Evolutionary conservation across 495 filamentous ascomycete genomes (phyloP).

Genomic region (Oidiodendron maius): DNA sequence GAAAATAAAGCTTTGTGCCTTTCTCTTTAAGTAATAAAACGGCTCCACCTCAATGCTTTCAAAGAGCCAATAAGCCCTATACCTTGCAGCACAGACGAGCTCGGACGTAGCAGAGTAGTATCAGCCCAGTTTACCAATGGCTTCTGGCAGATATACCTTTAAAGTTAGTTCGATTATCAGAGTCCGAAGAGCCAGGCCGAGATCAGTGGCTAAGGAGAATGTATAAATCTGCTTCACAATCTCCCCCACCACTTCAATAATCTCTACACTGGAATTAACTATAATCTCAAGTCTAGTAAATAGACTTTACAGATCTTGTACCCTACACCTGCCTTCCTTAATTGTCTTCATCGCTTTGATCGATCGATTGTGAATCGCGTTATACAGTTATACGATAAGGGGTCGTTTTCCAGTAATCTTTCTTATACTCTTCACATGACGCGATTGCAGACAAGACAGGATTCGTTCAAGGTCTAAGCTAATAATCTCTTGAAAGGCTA

Average conservation of each 20-base stretch:
- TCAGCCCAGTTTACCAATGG: conserved; percentile 24
- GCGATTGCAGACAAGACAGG: conserved; percentile 13
- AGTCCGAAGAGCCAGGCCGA: conserved; percentile 3
- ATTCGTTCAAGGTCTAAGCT: conserved; percentile 10
- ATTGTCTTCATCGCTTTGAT: background rate
- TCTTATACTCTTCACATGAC: conserved; percentile 5
- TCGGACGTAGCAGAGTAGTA: conserved; percentile 21
- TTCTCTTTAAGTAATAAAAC: no score
- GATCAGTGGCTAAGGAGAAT: conserved; percentile 1
- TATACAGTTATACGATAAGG: conserved; percentile 7
- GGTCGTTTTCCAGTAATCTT: conserved; percentile 11
- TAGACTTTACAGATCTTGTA: conserved; percentile 3
- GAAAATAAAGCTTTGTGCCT: no score
- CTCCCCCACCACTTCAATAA: background rate
- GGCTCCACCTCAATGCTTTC: conserved; percentile 19
- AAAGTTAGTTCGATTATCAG: conserved; percentile 10
- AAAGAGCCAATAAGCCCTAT: conserved; percentile 17
- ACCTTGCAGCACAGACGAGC: conserved; percentile 23
- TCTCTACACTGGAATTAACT: background rate
- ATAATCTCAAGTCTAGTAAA: conserved; percentile 17
- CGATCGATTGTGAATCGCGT: background rate
- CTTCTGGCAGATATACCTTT: conserved; percentile 20
- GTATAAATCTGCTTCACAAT: conserved; percentile 9
- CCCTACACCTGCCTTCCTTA: conserved; percentile 4
- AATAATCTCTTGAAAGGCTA: conserved; percentile 8